Evolutionary conservation across 2,329 filamentous ascomycete genomes (phyloP).

Genomic region (Penicillium griseofulvum): DNA sequence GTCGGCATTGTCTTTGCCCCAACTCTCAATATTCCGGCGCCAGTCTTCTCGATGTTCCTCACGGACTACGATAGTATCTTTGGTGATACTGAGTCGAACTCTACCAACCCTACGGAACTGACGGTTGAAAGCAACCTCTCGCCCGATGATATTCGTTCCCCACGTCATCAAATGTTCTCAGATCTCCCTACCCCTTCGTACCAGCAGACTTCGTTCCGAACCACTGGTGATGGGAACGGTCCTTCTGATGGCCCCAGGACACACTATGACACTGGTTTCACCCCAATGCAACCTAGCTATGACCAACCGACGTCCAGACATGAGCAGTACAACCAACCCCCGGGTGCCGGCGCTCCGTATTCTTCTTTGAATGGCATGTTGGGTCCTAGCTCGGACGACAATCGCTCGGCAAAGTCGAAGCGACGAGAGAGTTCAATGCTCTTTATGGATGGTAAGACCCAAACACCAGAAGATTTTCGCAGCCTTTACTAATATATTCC

Average conservation of each 20-base stretch:
- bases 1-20: slow-evolving; percentile 98
- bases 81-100: slow-evolving; percentile 56
- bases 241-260: slow-evolving; percentile 23
- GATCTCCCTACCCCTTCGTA: slow-evolving; percentile 65
- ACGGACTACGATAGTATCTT: slow-evolving; percentile 89
- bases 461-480: neutral
- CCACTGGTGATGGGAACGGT: slow-evolving; percentile 27
- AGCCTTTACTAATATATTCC: neutral
- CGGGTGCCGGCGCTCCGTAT: slow-evolving; percentile 17
- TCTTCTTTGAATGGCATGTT: slow-evolving; percentile 43
- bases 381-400: slow-evolving; percentile 35
- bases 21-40: slow-evolving; percentile 91
- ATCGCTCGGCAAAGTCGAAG: slow-evolving; percentile 43
- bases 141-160: slow-evolving; percentile 61
- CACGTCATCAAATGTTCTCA: slow-evolving; percentile 64
- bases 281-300: slow-evolving; percentile 51
- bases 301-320: slow-evolving; percentile 36
- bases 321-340: slow-evolving; percentile 27
- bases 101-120: slow-evolving; percentile 40
- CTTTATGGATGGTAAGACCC: slow-evolving; percentile 37
- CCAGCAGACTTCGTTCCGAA: slow-evolving; percentile 54
- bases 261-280: slow-evolving; percentile 52
- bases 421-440: slow-evolving; percentile 50
- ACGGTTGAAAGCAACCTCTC: slow-evolving; percentile 41
- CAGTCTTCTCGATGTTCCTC: slow-evolving; percentile 89